phyloP scores from a whole-genome alignment of 2,329 filamentous ascomycete genomes.

The Hypoxylon sp. region DNA sequence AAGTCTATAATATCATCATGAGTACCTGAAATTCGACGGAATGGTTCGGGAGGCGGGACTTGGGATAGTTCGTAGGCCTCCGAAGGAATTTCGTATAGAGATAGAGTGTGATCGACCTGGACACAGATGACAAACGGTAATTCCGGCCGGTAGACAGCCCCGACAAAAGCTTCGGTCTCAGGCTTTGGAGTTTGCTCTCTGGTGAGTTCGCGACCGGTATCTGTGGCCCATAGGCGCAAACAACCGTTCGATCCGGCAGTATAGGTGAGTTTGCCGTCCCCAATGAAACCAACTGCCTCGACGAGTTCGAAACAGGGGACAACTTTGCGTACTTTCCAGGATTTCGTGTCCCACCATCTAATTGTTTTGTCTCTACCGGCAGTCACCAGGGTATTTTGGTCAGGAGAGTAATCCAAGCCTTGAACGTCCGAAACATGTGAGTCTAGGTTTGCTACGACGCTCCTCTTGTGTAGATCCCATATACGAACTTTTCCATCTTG shows the following conservation, averaged over 20 bases:
- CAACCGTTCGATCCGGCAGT: conserved; percentile 88
- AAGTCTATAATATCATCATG: conserved; percentile 98
- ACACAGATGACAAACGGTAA: conserved; percentile 83
- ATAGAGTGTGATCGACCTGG: conserved; percentile 90
- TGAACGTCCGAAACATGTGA: conserved; percentile 97
- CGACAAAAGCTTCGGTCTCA: conserved; percentile 78
- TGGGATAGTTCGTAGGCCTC: conserved; percentile 56
- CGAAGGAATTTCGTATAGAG: conserved; percentile 73
- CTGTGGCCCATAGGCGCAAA: conserved; percentile 86
- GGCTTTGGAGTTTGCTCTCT: conserved; percentile 75
- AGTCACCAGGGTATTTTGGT: conserved; percentile 83
- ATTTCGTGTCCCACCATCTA: conserved; percentile 89
- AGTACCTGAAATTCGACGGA: conserved; percentile 90
- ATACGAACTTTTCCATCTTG: conserved; percentile 94
- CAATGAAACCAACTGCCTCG: conserved; percentile 86
- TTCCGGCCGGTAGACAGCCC: conserved; percentile 75
- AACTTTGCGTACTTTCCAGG: conserved; percentile 86
- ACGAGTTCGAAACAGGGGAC: conserved; percentile 88
- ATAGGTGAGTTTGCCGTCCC: conserved; percentile 79
- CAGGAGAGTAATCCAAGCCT: conserved; percentile 82
- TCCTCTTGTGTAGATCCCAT: conserved; percentile 91
- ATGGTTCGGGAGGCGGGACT: conserved; percentile 64
- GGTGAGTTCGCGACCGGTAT: conserved; percentile 84
- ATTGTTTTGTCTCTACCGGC: conserved; percentile 94
- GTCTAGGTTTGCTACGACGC: conserved; percentile 82